phyloP scores from a whole-genome alignment of 306 rosid genomes.

The Begonia loranthoides region DNA sequence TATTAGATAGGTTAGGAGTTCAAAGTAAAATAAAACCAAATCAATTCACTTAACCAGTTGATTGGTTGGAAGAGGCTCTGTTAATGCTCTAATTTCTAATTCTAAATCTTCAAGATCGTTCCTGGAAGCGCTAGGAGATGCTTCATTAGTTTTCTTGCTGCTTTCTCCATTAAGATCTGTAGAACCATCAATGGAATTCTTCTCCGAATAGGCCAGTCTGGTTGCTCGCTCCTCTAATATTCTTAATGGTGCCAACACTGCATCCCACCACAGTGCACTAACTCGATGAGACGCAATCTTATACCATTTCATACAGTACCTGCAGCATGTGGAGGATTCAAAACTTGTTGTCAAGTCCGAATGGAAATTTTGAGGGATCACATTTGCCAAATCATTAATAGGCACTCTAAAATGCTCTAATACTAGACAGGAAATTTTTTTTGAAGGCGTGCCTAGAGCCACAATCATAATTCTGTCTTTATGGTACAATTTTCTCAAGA shows the following conservation, averaged over 20 bases:
- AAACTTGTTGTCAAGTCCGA: constrained; percentile 3
- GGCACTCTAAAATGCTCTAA: not conserved
- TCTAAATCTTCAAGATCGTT: constrained; percentile 83
- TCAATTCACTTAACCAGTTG: constrained; percentile 49
- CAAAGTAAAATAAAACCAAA: too few species aligned
- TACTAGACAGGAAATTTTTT: not conserved
- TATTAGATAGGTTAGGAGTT: not conserved
- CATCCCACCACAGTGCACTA: constrained; percentile 75
- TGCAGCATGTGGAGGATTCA: constrained; percentile 14
- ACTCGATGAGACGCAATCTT: constrained; percentile 70
- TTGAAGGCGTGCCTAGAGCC: too few species aligned
- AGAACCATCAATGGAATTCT: constrained; percentile 10
- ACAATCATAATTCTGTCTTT: too few species aligned
- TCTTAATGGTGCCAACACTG: constrained; percentile 70
- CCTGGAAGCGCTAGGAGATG: constrained; percentile 27
- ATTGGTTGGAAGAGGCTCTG: constrained; percentile 98
- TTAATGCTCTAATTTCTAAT: constrained; percentile 86
- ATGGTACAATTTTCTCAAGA: too few species aligned
- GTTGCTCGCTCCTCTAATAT: constrained; percentile 55
- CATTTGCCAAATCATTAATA: not conserved
- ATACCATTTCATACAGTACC: constrained; percentile 88
- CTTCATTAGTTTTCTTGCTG: constrained; percentile 7
- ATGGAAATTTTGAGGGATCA: not conserved
- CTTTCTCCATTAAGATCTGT: constrained; percentile 4
- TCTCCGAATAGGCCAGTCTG: constrained; percentile 14